These are phyloP conservation scores for Ceratobasidium sp. DNA, from an alignment of 1,284 basidiomycete species.

Conservation along the genomic window DNA sequence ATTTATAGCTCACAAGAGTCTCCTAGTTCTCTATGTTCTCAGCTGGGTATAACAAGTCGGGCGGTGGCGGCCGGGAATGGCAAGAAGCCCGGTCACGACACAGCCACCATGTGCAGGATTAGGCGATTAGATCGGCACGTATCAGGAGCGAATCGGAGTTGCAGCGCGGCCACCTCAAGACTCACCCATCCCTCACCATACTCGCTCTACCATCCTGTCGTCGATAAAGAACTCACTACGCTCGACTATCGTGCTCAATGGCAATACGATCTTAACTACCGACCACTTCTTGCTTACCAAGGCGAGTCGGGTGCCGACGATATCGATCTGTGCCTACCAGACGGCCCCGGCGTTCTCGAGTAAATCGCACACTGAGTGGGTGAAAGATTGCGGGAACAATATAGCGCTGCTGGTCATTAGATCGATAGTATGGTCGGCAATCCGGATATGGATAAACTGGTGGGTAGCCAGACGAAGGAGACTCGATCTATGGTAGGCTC, in stretches of 20 bases:
- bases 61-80: not conserved
- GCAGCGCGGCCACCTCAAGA: too few relatives aligned
- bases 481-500: slow-evolving; percentile 86
- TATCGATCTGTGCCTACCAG: slow-evolving; percentile 31
- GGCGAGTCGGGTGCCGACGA: slow-evolving; percentile 8
- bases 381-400: slow-evolving; percentile 51
- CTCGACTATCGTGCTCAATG: slow-evolving; percentile 30
- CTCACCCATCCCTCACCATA: not conserved
- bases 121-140: slow-evolving; percentile 17
- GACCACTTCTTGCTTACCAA: slow-evolving; percentile 49
- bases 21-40: too few relatives aligned
- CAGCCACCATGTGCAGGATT: slow-evolving; percentile 21
- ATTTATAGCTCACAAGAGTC: not conserved
- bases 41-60: too few relatives aligned
- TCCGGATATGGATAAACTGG: slow-evolving; percentile 82
- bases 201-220: slow-evolving; percentile 23
- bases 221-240: slow-evolving; percentile 29
- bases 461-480: slow-evolving; percentile 91
- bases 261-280: slow-evolving; percentile 20
- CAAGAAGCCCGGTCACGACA: not conserved
- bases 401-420: slow-evolving; percentile 1
- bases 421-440: slow-evolving; percentile 89
- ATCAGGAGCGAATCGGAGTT: too few relatives aligned
- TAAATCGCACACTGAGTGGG: slow-evolving; percentile 91
- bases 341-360: slow-evolving; percentile 87